Conservation (phyloP, 768 basidiomycete species). For the Lepiota subincarnata region DNA sequence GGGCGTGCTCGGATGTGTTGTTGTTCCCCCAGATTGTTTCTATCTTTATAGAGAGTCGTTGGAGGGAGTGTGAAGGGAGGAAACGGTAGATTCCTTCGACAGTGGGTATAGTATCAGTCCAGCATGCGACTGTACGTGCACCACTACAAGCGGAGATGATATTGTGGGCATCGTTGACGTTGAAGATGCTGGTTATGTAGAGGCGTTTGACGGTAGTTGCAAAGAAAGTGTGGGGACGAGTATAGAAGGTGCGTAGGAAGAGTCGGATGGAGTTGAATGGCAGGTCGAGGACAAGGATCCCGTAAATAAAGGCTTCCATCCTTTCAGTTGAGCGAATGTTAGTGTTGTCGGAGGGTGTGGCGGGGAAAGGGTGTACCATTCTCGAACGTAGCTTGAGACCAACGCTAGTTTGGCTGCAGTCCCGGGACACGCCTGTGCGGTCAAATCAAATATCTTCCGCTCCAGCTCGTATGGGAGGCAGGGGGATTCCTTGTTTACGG, state of each 20-base stretch:
- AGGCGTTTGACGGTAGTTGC: conserved; percentile 23
- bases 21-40: conserved; percentile 17
- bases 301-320: conserved; percentile 30
- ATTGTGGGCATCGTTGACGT: conserved; percentile 15
- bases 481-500: background rate
- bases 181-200: conserved; percentile 21
- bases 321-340: conserved; percentile 13
- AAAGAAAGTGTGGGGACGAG: conserved; percentile 25
- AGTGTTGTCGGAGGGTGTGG: background rate
- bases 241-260: conserved; percentile 26
- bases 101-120: conserved; percentile 18
- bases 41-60: conserved; percentile 21
- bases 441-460: conserved; percentile 29
- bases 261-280: conserved; percentile 15
- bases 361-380: conserved; percentile 18
- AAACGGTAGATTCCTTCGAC: conserved; percentile 6
- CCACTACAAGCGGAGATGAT: conserved; percentile 24
- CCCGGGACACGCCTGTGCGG: conserved; percentile 22
- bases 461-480: conserved; percentile 30
- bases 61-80: conserved; percentile 11
- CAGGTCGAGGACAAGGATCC: conserved; percentile 24
- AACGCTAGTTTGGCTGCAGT: conserved; percentile 22
- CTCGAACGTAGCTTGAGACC: conserved; percentile 21
- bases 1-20: background rate
- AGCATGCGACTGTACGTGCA: conserved; percentile 22